Conservation (phyloP, 805 yeast genomes). For the Wickerhamomyces hampshirensis region DNA sequence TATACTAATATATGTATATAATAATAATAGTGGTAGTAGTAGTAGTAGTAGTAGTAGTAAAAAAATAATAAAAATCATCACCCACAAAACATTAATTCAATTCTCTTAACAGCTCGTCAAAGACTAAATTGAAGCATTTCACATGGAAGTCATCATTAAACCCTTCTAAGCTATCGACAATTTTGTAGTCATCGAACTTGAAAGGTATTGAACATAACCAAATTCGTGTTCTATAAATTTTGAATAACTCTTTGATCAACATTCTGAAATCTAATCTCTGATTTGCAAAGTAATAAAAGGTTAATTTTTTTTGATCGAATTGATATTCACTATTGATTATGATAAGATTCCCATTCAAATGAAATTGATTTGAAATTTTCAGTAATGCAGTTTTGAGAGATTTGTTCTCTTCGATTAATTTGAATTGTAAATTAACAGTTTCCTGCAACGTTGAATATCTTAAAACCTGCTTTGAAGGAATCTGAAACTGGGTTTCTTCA, state of each 20-base stretch:
- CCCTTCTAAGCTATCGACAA: constrained; percentile 12
- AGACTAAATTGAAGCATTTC: constrained; percentile 13
- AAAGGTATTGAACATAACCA: constrained; percentile 66
- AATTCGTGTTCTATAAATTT: constrained; percentile 71
- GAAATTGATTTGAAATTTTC: constrained; percentile 35
- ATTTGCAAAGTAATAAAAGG: constrained; percentile 61
- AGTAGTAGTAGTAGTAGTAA: no score
- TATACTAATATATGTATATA: no score
- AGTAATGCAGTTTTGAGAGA: constrained; percentile 63
- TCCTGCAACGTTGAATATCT: constrained; percentile 75
- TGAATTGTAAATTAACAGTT: constrained; percentile 52
- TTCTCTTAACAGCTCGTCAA: constrained; percentile 6
- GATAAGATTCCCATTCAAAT: constrained; percentile 19
- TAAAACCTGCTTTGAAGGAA: constrained; percentile 74
- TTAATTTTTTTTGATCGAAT: constrained; percentile 73
- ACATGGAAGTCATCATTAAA: constrained; percentile 25
- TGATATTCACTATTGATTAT: constrained; percentile 77
- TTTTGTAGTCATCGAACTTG: constrained; percentile 2
- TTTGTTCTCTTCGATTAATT: constrained; percentile 66
- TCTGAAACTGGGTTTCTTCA: constrained; percentile 47
- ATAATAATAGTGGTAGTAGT: no score
- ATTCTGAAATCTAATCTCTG: constrained; percentile 71
- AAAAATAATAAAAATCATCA: no score
- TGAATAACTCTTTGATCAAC: constrained; percentile 66
- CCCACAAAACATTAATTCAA: neutral